These are phyloP conservation scores for Artemisia tridentata DNA, from an alignment of 129 eudicot species.

Conservation along the genomic window DNA sequence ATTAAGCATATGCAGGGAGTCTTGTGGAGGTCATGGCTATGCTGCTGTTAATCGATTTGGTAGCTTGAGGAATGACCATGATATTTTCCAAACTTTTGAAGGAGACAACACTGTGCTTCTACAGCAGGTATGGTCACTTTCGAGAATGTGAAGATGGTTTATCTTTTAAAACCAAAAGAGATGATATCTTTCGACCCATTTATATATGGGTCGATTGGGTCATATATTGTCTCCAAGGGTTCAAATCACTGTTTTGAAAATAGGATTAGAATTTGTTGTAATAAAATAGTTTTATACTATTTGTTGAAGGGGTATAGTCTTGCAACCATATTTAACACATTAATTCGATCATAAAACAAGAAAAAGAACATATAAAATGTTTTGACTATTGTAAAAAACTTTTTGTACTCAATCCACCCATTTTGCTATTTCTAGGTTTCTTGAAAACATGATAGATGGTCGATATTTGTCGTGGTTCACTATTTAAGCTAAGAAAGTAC, in stretches of 20 bases:
- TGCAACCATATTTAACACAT: no score
- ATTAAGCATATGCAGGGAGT: constrained; percentile 75
- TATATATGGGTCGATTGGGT: no score
- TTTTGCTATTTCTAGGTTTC: neutral
- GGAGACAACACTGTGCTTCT: constrained; percentile 96
- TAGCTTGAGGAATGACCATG: constrained; percentile 89
- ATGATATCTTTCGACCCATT: no score
- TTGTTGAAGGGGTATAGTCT: no score
- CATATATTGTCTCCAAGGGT: no score
- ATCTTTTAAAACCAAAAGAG: neutral
- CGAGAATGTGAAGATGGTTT: neutral
- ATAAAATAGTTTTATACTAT: no score
- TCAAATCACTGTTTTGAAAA: no score
- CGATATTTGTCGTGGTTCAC: neutral
- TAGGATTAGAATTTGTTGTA: no score
- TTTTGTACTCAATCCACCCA: neutral
- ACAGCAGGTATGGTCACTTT: constrained; percentile 64
- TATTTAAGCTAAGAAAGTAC: constrained; percentile 1
- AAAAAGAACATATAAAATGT: no score
- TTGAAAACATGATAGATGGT: neutral
- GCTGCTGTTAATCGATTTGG: constrained; percentile 97
- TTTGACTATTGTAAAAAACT: neutral
- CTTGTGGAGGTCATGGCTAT: constrained; percentile 99
- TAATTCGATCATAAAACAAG: no score
- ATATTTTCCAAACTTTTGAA: constrained; percentile 95